These are phyloP conservation scores for Peronospora belbahrii DNA, from an alignment of 352 stramenopile genomes.

Conservation along the genomic window DNA sequence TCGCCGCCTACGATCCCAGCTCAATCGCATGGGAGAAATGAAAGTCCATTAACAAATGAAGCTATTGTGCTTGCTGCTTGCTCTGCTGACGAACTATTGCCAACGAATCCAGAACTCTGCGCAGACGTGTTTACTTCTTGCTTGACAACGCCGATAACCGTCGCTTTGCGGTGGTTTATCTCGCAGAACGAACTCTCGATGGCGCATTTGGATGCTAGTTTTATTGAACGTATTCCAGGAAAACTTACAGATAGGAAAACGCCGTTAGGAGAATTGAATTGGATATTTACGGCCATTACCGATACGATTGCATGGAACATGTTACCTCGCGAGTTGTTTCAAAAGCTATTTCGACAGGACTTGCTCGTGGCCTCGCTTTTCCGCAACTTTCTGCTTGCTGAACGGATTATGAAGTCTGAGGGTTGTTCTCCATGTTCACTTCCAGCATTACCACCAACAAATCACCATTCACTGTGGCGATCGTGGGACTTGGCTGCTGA, in stretches of 20 bases:
- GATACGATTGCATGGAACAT: conserved; percentile 99
- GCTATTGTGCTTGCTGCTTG: conserved; percentile 96
- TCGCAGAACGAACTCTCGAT: conserved; percentile 88
- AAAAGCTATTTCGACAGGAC: conserved; percentile 99
- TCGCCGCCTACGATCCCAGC: conserved; percentile 21
- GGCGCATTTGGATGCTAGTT: conserved; percentile 73
- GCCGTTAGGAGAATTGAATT: conserved; percentile 97
- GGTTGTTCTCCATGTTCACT: conserved; percentile 87
- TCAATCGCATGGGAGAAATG: conserved; percentile 16
- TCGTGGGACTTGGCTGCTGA: conserved; percentile 98
- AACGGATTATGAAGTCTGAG: conserved; percentile 93
- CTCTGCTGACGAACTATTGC: conserved; percentile 90
- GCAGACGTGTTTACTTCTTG: conserved; percentile 99
- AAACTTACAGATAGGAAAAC: conserved; percentile 92
- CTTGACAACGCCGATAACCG: conserved; percentile 97
- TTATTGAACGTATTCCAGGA: conserved; percentile 85
- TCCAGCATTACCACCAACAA: conserved; percentile 90
- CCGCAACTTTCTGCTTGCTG: conserved; percentile 96
- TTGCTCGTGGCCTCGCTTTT: conserved; percentile 97
- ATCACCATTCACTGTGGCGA: conserved; percentile 96
- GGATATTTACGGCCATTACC: conserved; percentile 99
- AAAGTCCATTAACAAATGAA: conserved; percentile 49
- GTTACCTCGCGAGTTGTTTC: conserved; percentile 93
- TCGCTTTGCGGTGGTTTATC: conserved; percentile 98
- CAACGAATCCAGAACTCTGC: conserved; percentile 94